Evolutionary conservation across 169 alveolate genomes (phyloP), one percentile per base, ranked within the genome.

Genomic region (Plasmodium relictum): DNA sequence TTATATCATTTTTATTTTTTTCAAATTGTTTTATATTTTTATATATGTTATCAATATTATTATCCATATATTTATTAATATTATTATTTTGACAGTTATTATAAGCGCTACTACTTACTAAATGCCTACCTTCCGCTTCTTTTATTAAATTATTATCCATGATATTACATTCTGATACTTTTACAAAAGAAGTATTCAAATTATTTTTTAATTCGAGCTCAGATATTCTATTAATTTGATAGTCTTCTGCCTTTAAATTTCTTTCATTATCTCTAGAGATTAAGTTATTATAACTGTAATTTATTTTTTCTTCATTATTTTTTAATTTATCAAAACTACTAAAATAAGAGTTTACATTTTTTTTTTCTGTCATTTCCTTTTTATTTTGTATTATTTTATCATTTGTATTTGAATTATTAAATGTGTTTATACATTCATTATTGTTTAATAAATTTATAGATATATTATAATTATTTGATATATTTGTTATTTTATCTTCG

Each of bases 351-450:
- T 26, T 62, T 24, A 24, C 50, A 62, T 14, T 62, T 16, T 62
- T 62, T 9, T 62, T 62, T 22, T 42, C 50, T 14, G 9, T 62
- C 72, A 62, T 62, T 62, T 62, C 72, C 26, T 62, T 62, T 62
- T 62, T 48, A 62, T 14, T 62, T 12, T 62, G 52, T 62, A 26
- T 26, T 24, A 62, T 62, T 62, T 18, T 48, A 62, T 62, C 48
- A 31, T 62, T 62, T 62, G 20, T 62, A 31, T 31, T 62, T 31
- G 39, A 31, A 3, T 58, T n/a, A n/a, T n/a, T n/a, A n/a, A n/a
- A n/a, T n/a, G n/a, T n/a, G n/a, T n/a, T n/a, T n/a, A n/a, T n/a
- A n/a, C n/a, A n/a, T n/a, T n/a, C n/a, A n/a, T n/a, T n/a, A n/a
- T n/a, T n/a, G n/a, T n/a, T n/a, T n/a, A n/a, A n/a, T n/a, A n/a